phyloP scores from a whole-genome alignment of 495 filamentous ascomycete species.

The Glarea lozoyensis region DNA sequence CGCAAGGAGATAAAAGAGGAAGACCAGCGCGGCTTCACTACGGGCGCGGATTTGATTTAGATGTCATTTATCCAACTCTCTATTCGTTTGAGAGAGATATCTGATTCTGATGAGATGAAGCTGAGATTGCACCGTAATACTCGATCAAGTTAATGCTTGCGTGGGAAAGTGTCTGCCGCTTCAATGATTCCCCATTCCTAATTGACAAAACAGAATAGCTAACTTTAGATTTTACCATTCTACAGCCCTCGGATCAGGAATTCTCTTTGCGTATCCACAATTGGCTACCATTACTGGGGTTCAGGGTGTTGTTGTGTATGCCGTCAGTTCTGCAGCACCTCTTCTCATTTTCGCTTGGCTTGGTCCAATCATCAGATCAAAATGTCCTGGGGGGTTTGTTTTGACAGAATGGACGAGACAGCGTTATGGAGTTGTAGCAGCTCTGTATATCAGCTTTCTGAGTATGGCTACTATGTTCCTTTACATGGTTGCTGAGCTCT shows the following conservation, averaged over 20 bases:
- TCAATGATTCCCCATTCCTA: conserved; percentile 20
- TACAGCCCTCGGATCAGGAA: conserved; percentile 66
- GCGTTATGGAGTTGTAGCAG: conserved; percentile 55
- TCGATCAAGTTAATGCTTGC: conserved; percentile 96
- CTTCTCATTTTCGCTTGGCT: conserved; percentile 59
- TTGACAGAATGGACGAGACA: conserved; percentile 73
- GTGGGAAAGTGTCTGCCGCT: conserved; percentile 89
- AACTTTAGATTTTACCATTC: conserved; percentile 20
- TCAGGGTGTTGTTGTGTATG: conserved; percentile 65
- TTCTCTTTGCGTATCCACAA: conserved; percentile 69
- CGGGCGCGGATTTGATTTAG: conserved; percentile 61
- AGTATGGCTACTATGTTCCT: conserved; percentile 70
- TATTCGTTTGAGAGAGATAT: conserved; percentile 14
- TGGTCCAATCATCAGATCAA: conserved; percentile 62
- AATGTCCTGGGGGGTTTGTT: conserved; percentile 69
- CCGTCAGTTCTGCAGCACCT: conserved; percentile 56
- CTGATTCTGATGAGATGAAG: conserved; percentile 40
- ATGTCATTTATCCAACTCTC: conserved; percentile 36
- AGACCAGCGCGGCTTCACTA: conserved; percentile 65
- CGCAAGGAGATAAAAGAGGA: conserved; percentile 7
- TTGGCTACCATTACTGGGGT: conserved; percentile 71
- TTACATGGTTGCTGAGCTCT: conserved; percentile 75
- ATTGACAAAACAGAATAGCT: conserved; percentile 12
- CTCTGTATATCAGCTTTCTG: conserved; percentile 59
- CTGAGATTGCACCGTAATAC: conserved; percentile 87